Percentiles rank a stretch among this genome's conserved stretches.
These are phyloP conservation scores for Dryadomyces quercivorus DNA, from an alignment of 2,329 filamentous ascomycete species.

Conservation along the genomic window DNA sequence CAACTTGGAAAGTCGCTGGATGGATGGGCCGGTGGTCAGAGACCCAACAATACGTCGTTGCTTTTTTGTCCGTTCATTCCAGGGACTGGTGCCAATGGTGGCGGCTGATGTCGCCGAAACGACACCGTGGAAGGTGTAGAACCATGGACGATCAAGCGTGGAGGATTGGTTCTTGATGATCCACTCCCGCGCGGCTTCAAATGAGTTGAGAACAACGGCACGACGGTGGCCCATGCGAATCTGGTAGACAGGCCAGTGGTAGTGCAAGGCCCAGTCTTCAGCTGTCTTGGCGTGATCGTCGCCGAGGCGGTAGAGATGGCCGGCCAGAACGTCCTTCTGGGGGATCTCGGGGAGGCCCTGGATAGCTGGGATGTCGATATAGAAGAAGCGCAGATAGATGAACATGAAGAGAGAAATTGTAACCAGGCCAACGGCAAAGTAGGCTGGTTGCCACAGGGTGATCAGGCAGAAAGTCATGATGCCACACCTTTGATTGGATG, in stretches of 20 bases:
- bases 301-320: constrained; percentile 3
- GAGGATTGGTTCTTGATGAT: constrained; percentile 2
- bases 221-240: constrained; percentile 2
- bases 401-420: neutral
- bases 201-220: constrained; percentile 1
- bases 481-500: no score
- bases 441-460: neutral
- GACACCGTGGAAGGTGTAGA: constrained; percentile 6
- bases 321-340: neutral
- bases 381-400: neutral
- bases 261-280: neutral
- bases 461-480: neutral
- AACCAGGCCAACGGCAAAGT: neutral
- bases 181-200: neutral
- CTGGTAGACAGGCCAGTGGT: constrained; percentile 5
- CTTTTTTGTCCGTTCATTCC: constrained; percentile 3
- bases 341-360: constrained; percentile 2
- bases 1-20: neutral
- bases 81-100: constrained; percentile 3
- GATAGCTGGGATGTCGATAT: constrained; percentile 1
- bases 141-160: constrained; percentile 1
- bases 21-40: neutral
- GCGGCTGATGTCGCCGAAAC: constrained; percentile 1
- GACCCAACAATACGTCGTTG: constrained; percentile 4
- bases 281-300: constrained; percentile 1